These are phyloP conservation scores for Straminergon stramineum DNA, from an alignment of 225 moss, liverwort and hornwort species.

Conservation along the genomic window DNA sequence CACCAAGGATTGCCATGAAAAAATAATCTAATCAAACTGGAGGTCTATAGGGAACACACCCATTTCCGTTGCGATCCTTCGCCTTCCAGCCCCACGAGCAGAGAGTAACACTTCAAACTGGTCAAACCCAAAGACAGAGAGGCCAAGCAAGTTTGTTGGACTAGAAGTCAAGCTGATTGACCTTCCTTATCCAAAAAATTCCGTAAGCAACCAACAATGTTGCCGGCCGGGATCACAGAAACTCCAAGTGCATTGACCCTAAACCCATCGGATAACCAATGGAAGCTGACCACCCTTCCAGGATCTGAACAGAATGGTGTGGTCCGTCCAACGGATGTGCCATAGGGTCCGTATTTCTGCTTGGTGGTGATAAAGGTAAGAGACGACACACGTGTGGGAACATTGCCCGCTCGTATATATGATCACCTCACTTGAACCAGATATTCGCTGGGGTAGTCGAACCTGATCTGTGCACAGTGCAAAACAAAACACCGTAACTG, in stretches of 20 bases:
- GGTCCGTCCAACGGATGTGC: background rate
- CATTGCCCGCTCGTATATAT: too few relatives aligned
- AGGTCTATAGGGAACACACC: background rate
- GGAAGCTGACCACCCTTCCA: background rate
- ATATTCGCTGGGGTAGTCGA: background rate
- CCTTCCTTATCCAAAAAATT: background rate
- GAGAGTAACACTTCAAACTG: too few relatives aligned
- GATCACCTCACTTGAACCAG: background rate
- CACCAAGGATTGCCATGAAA: background rate
- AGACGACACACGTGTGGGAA: background rate
- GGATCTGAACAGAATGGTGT: background rate
- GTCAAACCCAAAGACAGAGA: background rate
- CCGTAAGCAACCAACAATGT: background rate
- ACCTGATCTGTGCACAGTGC: background rate
- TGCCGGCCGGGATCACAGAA: background rate
- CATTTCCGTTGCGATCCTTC: too few relatives aligned
- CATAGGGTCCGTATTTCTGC: background rate
- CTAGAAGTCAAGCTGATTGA: background rate
- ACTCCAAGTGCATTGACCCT: too few relatives aligned
- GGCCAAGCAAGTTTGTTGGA: background rate
- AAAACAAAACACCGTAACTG: background rate
- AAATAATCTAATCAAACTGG: background rate
- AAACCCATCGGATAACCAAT: fast-evolving
- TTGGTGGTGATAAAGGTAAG: background rate
- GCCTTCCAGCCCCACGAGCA: too few relatives aligned